These are phyloP conservation scores for Saitozyma podzolica DNA, from an alignment of 768 basidiomycete genomes.

Conservation along the genomic window DNA sequence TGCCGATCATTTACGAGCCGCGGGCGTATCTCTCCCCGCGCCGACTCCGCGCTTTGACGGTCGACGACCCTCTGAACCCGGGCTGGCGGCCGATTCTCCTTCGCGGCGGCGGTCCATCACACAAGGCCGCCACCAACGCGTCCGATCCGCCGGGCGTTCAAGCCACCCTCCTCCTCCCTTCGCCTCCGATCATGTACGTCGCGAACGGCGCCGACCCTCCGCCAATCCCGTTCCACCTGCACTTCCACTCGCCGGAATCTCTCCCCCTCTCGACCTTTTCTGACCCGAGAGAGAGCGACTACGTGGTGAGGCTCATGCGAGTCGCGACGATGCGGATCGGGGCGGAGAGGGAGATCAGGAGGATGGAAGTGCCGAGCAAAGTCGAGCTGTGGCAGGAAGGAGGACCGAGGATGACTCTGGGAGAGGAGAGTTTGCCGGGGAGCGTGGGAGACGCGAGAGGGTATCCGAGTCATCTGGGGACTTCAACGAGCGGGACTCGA, in stretches of 20 bases:
- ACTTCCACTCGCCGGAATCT: slow-evolving; percentile 36
- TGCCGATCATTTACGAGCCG: slow-evolving; percentile 45
- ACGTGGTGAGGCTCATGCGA: slow-evolving; percentile 36
- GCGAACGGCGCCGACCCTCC: slow-evolving; percentile 17
- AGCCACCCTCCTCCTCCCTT: slow-evolving; percentile 38
- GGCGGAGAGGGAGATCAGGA: slow-evolving; percentile 34
- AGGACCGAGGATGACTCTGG: slow-evolving; percentile 24
- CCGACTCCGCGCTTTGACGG: slow-evolving; percentile 34
- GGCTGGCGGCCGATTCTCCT: slow-evolving; percentile 43
- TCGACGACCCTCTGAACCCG: slow-evolving; percentile 43
- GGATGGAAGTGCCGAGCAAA: slow-evolving; percentile 38
- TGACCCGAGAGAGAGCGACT: slow-evolving; percentile 32
- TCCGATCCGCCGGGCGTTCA: slow-evolving; percentile 24
- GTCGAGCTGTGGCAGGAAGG: slow-evolving; percentile 45
- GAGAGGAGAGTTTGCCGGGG: slow-evolving; percentile 8
- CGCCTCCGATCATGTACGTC: slow-evolving; percentile 43
- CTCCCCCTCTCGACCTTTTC: slow-evolving; percentile 35
- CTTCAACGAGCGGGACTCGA: neutral
- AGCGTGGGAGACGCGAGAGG: neutral
- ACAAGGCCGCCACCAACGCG: slow-evolving; percentile 7
- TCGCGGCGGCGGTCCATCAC: slow-evolving; percentile 29
- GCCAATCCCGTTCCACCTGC: slow-evolving; percentile 43
- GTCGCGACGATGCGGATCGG: slow-evolving; percentile 39
- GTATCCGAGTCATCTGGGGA: neutral
- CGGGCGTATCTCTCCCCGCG: slow-evolving; percentile 38